A percentile compares a stretch with the other conserved stretches of the same genome.
phyloP scores from a whole-genome alignment of 225 moss, liverwort and hornwort genomes.

The Bryoerythrophyllum caledonicum region DNA sequence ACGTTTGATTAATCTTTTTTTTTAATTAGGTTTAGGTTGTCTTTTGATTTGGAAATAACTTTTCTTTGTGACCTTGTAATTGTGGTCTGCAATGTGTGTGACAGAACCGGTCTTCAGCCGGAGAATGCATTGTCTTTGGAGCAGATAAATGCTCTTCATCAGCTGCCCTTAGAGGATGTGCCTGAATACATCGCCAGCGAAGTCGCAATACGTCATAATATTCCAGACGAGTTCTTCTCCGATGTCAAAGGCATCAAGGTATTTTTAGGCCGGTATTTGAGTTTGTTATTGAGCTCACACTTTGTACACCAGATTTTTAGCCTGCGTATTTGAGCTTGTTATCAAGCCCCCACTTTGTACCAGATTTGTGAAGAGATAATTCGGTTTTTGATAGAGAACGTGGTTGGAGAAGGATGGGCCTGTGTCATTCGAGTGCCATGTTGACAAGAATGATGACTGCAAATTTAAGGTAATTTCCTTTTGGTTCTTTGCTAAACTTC shows the following conservation, averaged over 20 bases:
- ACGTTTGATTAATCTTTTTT: neutral
- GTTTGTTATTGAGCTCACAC: neutral
- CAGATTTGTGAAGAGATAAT: neutral
- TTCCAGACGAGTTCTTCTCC: constrained; percentile 13
- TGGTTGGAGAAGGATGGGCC: constrained; percentile 34
- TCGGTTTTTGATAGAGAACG: constrained; percentile 24
- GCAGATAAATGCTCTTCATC: constrained; percentile 28
- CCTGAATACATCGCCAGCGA: constrained; percentile 29
- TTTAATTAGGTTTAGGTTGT: neutral
- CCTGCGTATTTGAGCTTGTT: neutral
- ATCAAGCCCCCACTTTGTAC: neutral
- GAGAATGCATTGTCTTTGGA: constrained; percentile 26
- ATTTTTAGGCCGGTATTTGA: neutral
- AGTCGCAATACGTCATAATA: constrained; percentile 27
- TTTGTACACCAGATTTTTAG: neutral
- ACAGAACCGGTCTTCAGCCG: constrained; percentile 28
- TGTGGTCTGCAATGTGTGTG: neutral
- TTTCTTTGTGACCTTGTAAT: no score
- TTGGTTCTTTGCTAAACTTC: neutral
- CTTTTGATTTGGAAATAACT: neutral
- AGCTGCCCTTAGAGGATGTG: constrained; percentile 29
- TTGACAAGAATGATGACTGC: constrained; percentile 27
- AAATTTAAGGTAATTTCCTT: constrained; percentile 28
- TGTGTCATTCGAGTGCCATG: constrained; percentile 37
- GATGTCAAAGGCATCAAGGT: constrained; percentile 23